Evolutionary conservation across 2,329 filamentous ascomycete species (phyloP).

Genomic region (Pseudocercospora fijiensis): DNA sequence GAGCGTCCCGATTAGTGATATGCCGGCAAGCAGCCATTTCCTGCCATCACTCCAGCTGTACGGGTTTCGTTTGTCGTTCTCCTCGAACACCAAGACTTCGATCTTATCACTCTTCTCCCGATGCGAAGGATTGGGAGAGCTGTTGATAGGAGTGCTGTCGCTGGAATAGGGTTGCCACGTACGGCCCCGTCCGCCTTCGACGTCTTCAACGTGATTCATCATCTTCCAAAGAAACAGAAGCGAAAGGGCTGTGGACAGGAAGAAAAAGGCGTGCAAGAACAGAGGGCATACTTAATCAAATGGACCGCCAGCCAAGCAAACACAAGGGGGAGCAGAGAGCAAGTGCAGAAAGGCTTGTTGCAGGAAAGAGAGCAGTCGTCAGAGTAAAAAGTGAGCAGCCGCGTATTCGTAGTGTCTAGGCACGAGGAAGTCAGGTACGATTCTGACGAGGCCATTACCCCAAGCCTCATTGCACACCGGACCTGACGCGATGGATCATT

Average conservation of each 20-base stretch:
- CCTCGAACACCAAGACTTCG: slow-evolving; percentile 49
- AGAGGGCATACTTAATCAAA: slow-evolving; percentile 5
- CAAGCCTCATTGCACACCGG: neutral
- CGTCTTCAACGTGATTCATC: slow-evolving; percentile 6
- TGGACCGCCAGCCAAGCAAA: neutral
- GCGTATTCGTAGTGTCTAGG: neutral
- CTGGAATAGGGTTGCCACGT: slow-evolving; percentile 12
- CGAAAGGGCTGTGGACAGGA: neutral
- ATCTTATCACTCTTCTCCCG: slow-evolving; percentile 21
- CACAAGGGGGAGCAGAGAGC: neutral
- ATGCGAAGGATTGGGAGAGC: slow-evolving; percentile 13
- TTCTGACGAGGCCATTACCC: slow-evolving; percentile 13
- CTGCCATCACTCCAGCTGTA: slow-evolving; percentile 37
- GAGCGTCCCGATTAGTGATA: slow-evolving; percentile 38
- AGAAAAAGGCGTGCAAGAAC: neutral
- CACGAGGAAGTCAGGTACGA: neutral
- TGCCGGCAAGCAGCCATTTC: slow-evolving; percentile 39
- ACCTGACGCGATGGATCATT: slow-evolving; percentile 2
- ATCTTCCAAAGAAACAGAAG: neutral
- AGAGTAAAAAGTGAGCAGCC: slow-evolving; percentile 1
- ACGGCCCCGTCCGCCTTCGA: slow-evolving; percentile 3
- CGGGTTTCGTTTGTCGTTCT: slow-evolving; percentile 43
- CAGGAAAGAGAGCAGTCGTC: slow-evolving; percentile 4
- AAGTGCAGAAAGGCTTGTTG: slow-evolving; percentile 1
- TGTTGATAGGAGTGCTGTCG: slow-evolving; percentile 3